Percentiles rank a stretch among this genome's conserved stretches.
Conservation (phyloP, 1,284 basidiomycete species). For the Rhodotorula glutinis region DNA sequence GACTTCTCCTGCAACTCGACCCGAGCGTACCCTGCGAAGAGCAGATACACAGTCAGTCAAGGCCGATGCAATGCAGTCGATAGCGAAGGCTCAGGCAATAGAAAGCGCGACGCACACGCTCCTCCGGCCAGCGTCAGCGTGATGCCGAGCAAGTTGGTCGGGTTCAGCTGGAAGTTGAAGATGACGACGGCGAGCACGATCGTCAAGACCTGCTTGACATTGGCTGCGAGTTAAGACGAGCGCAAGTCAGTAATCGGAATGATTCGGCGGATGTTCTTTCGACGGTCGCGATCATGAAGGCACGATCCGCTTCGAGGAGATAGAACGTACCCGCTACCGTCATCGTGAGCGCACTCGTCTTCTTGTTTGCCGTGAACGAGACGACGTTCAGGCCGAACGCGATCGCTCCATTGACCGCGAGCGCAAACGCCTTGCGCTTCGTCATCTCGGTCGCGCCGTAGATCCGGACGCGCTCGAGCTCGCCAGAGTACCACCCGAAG, state of each 20-base stretch:
- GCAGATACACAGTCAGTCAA: background rate
- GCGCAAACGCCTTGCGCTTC: conserved; percentile 54
- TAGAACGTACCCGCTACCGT: conserved; percentile 70
- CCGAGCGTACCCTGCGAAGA: conserved; percentile 33
- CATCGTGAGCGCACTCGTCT: conserved; percentile 79
- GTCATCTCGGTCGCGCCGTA: conserved; percentile 59
- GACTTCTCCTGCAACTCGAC: conserved; percentile 38
- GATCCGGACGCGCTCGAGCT: conserved; percentile 62
- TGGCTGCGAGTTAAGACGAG: conserved; percentile 54
- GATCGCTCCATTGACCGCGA: conserved; percentile 73
- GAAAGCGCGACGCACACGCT: conserved; percentile 48
- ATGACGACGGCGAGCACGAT: conserved; percentile 76
- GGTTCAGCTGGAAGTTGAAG: conserved; percentile 75
- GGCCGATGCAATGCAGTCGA: too few species aligned
- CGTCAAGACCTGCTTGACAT: conserved; percentile 91
- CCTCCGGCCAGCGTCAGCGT: conserved; percentile 75
- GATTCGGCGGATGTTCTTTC: too few species aligned
- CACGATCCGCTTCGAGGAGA: too few species aligned
- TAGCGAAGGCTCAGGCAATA: too few species aligned
- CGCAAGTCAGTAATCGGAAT: background rate
- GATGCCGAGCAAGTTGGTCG: conserved; percentile 75
- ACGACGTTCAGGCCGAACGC: conserved; percentile 89
- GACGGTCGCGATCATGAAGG: too few species aligned
- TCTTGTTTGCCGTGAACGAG: conserved; percentile 70
- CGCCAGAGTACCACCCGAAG: conserved; percentile 72